phyloP scores from a whole-genome alignment of 75 land plant species.

The Chamaecyparis obtusa region DNA sequence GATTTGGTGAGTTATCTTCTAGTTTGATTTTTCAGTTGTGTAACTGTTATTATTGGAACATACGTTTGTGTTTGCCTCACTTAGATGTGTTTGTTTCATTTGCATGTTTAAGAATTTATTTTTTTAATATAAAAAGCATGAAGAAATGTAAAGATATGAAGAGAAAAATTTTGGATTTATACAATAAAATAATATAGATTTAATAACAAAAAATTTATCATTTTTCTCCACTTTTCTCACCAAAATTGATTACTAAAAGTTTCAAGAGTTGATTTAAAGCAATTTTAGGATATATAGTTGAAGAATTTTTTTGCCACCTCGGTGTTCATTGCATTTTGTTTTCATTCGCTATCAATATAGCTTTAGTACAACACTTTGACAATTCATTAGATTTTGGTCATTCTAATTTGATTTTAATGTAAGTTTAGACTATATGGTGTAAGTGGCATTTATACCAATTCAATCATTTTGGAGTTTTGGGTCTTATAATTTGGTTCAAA shows the following conservation, averaged over 20 bases:
- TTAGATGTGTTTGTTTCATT: too few species aligned
- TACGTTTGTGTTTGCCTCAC: too few species aligned
- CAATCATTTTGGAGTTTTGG: neutral
- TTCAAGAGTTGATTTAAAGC: neutral
- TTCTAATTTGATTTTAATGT: neutral
- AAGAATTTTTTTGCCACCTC: neutral
- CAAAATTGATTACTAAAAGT: neutral
- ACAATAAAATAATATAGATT: neutral
- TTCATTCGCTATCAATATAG: neutral
- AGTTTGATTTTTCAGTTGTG: too few species aligned
- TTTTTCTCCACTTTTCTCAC: neutral
- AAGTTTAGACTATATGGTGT: neutral
- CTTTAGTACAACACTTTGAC: neutral
- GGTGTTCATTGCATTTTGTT: neutral
- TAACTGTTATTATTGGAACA: too few species aligned
- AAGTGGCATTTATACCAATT: neutral
- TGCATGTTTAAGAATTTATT: too few species aligned
- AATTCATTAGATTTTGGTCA: neutral
- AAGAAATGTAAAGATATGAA: neutral
- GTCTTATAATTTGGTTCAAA: neutral
- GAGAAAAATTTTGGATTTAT: neutral
- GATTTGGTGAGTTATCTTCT: too few species aligned
- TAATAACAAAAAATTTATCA: neutral
- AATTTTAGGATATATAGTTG: neutral
- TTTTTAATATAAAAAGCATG: too few species aligned